Conservation (phyloP, 2,329 filamentous ascomycete species). For the Tricladium varicosporioides region DNA sequence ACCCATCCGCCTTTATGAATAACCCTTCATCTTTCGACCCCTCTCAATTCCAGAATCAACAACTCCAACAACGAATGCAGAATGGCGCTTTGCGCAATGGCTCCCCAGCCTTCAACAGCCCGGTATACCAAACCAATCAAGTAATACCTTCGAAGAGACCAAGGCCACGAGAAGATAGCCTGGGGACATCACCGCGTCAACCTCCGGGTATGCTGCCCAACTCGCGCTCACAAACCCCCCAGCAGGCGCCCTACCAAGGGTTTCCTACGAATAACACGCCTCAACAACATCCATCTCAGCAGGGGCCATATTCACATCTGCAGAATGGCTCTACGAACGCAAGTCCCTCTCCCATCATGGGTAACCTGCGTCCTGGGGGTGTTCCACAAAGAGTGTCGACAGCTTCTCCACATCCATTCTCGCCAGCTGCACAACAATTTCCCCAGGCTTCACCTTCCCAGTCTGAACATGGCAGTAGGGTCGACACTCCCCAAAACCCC, state of each 20-base stretch:
- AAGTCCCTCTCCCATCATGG: constrained; percentile 91
- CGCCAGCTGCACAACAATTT: constrained; percentile 71
- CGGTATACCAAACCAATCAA: constrained; percentile 78
- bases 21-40: constrained; percentile 59
- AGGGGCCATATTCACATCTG: constrained; percentile 76
- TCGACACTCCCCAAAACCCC: constrained; percentile 66
- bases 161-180: constrained; percentile 77
- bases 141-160: constrained; percentile 89
- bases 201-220: constrained; percentile 71
- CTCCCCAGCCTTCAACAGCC: constrained; percentile 75
- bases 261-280: constrained; percentile 64
- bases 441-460: constrained; percentile 74
- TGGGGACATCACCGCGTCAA: constrained; percentile 77
- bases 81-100: constrained; percentile 82
- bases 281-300: constrained; percentile 58
- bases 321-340: constrained; percentile 79
- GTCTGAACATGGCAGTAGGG: constrained; percentile 66
- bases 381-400: constrained; percentile 83
- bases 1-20: constrained; percentile 62
- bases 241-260: constrained; percentile 69
- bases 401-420: constrained; percentile 88
- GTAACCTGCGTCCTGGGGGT: constrained; percentile 69
- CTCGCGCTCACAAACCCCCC: constrained; percentile 90
- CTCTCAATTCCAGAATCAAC: constrained; percentile 48
- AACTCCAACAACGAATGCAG: constrained; percentile 60